phyloP scores from a whole-genome alignment of 148 eudicot genomes.

The Spergularia bocconei region DNA sequence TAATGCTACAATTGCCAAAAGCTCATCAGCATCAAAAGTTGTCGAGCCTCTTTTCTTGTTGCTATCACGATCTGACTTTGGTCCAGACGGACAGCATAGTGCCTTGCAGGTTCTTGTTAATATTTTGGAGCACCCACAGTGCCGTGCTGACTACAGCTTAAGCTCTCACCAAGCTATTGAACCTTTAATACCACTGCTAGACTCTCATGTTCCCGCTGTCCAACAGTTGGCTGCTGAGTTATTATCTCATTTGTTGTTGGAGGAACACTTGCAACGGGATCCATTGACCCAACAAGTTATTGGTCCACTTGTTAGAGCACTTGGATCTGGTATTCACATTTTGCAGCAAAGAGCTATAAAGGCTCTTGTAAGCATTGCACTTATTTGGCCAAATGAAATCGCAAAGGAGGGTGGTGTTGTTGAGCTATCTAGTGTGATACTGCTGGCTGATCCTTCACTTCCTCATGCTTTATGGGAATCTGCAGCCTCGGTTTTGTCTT shows the following conservation, averaged over 20 bases:
- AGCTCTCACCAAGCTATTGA: slow-evolving; percentile 83
- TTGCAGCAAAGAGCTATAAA: slow-evolving; percentile 88
- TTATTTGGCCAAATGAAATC: slow-evolving; percentile 93
- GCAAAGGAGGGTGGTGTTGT: slow-evolving; percentile 94
- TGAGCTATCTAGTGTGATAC: slow-evolving; percentile 83
- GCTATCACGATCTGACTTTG: slow-evolving; percentile 73
- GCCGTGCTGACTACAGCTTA: slow-evolving; percentile 68
- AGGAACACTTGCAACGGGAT: slow-evolving; percentile 87
- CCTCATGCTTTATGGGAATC: slow-evolving; percentile 96
- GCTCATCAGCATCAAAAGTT: slow-evolving; percentile 88
- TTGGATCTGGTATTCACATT: slow-evolving; percentile 76
- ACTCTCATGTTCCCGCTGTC: slow-evolving; percentile 74
- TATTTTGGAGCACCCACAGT: slow-evolving; percentile 83
- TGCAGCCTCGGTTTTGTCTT: slow-evolving; percentile 76
- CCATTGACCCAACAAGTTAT: slow-evolving; percentile 72
- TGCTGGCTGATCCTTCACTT: slow-evolving; percentile 80
- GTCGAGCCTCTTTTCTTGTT: slow-evolving; percentile 80
- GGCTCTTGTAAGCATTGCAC: slow-evolving; percentile 78
- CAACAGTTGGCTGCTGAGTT: slow-evolving; percentile 95
- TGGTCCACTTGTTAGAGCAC: slow-evolving; percentile 77
- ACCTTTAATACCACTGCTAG: slow-evolving; percentile 82
- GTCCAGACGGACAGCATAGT: slow-evolving; percentile 96
- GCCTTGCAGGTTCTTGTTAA: slow-evolving; percentile 91
- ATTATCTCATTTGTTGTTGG: slow-evolving; percentile 73
- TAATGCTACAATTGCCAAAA: slow-evolving; percentile 89